Conservation (phyloP, 768 basidiomycete genomes). For the Mycena vulgaris region DNA sequence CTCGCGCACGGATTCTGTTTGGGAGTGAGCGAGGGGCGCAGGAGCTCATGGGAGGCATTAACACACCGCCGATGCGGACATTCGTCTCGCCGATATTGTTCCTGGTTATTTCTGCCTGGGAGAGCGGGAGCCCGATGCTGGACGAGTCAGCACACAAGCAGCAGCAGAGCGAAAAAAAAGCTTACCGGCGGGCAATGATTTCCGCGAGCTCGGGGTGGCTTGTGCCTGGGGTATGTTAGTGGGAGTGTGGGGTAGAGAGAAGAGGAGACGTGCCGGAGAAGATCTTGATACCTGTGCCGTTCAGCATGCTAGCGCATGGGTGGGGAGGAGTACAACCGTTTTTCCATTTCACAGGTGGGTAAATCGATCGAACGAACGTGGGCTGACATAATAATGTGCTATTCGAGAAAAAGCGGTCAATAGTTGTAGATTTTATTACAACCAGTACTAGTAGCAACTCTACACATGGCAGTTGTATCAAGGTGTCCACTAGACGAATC, state of each 20-base stretch:
- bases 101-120: slow-evolving; percentile 88
- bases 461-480: too few species aligned
- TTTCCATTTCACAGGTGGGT: too few species aligned
- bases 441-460: too few species aligned
- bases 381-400: too few species aligned
- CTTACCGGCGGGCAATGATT: slow-evolving; percentile 90
- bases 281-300: slow-evolving; percentile 71
- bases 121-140: slow-evolving; percentile 92
- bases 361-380: too few species aligned
- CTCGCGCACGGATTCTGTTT: slow-evolving; percentile 90
- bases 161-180: slow-evolving; percentile 30
- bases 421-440: too few species aligned
- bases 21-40: background rate
- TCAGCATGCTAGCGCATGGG: slow-evolving; percentile 57
- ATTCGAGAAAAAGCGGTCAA: too few species aligned
- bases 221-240: slow-evolving; percentile 70
- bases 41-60: too few species aligned
- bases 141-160: slow-evolving; percentile 43
- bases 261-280: slow-evolving; percentile 64
- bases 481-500: too few species aligned
- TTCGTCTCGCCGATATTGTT: slow-evolving; percentile 94
- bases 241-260: slow-evolving; percentile 13
- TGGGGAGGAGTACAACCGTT: background rate
- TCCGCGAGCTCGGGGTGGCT: slow-evolving; percentile 97
- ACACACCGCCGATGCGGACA: slow-evolving; percentile 78